Conservation (phyloP, 768 basidiomycete species). For the Hygrocybe coccinea region DNA sequence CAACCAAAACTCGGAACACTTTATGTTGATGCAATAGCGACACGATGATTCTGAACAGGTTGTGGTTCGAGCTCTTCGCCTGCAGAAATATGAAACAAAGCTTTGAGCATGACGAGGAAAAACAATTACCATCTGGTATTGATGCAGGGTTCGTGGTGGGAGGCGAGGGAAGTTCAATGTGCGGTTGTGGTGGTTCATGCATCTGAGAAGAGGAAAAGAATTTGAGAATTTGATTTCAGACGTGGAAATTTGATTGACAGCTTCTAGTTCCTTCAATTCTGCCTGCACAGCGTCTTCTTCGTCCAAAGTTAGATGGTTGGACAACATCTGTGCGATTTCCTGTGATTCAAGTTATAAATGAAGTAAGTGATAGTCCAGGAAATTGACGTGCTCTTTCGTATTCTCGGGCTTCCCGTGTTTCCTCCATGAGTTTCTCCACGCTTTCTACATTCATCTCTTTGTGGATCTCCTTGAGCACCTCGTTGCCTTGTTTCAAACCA, state of each 20-base stretch:
- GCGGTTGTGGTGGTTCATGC: constrained; percentile 28
- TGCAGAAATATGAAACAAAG: background rate
- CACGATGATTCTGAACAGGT: too few species aligned
- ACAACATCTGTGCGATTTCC: constrained; percentile 89
- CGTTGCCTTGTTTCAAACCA: constrained; percentile 89
- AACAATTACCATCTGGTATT: background rate
- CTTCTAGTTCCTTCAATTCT: constrained; percentile 70
- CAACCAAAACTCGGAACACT: too few species aligned
- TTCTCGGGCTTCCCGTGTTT: constrained; percentile 87
- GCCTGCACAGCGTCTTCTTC: constrained; percentile 92
- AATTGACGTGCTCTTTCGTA: constrained; percentile 66
- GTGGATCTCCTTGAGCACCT: constrained; percentile 90
- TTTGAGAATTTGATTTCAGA: background rate
- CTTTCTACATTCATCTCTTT: constrained; percentile 87
- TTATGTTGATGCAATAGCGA: too few species aligned
- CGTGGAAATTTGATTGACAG: constrained; percentile 17
- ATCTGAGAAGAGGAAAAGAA: constrained; percentile 17
- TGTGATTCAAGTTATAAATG: constrained; percentile 30
- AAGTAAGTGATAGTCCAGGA: background rate
- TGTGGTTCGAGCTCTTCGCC: too few species aligned
- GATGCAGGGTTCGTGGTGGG: constrained; percentile 44
- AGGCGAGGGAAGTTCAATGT: constrained; percentile 47
- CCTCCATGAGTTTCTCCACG: constrained; percentile 91
- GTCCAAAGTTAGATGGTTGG: constrained; percentile 74
- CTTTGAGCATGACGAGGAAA: background rate